Evolutionary conservation across 345 rosid species (phyloP).

Genomic region (Eucalyptus caleyi): DNA sequence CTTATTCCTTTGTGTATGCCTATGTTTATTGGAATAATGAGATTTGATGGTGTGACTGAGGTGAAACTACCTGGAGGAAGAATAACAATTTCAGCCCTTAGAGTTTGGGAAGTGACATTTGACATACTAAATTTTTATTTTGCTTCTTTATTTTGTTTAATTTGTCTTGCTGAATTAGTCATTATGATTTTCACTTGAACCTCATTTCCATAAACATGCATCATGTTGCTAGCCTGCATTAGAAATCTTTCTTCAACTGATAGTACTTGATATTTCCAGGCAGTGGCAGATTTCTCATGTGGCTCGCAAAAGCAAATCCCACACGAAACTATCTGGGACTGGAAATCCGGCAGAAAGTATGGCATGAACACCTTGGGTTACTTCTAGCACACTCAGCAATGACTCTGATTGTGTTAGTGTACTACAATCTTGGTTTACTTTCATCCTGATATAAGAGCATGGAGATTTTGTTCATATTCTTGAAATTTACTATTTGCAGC

Average conservation of each 20-base stretch:
- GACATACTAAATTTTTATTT: neutral
- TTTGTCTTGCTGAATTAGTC: neutral
- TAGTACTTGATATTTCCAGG: conserved; percentile 21
- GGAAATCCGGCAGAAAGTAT: conserved; percentile 80
- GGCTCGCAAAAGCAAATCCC: conserved; percentile 63
- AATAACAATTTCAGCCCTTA: neutral
- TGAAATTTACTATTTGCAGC: conserved; percentile 28
- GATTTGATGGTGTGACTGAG: neutral
- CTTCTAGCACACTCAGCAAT: conserved; percentile 6
- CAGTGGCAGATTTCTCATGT: conserved; percentile 87
- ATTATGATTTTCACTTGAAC: neutral
- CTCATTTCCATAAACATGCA: neutral
- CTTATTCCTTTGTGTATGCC: neutral
- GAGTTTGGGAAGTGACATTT: neutral
- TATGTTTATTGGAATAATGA: neutral
- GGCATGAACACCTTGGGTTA: conserved; percentile 15
- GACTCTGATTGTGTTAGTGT: neutral
- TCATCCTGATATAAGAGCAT: neutral
- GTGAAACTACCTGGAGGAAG: neutral
- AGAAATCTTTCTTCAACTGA: neutral
- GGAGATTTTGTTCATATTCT: neutral
- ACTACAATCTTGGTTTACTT: neutral
- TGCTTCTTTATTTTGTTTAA: neutral
- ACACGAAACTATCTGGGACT: conserved; percentile 74
- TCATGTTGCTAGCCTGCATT: neutral